Percentiles rank a stretch among this genome's conserved stretches.
Evolutionary conservation across 1,284 basidiomycete species (phyloP).

Genomic region (Schizophyllum amplum): DNA sequence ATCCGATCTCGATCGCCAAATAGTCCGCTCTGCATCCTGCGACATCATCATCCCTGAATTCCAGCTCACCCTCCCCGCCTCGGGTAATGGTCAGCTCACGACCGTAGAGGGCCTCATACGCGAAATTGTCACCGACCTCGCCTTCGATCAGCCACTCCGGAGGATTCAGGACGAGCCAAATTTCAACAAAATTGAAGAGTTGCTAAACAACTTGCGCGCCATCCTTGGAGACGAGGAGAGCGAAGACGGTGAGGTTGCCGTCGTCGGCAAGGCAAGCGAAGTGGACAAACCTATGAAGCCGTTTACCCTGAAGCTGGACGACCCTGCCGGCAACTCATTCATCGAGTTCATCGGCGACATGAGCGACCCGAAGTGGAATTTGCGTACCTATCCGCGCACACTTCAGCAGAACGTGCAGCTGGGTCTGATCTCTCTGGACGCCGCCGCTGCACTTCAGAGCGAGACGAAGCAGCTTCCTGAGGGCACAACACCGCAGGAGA

Average conservation of each 20-base stretch:
- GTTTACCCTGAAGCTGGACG: slow-evolving; percentile 86
- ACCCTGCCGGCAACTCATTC: slow-evolving; percentile 94
- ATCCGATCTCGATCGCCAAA: slow-evolving; percentile 84
- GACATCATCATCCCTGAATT: slow-evolving; percentile 84
- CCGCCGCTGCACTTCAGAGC: slow-evolving; percentile 20
- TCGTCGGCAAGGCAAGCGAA: slow-evolving; percentile 13
- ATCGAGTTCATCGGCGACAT: slow-evolving; percentile 77
- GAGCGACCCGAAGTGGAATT: slow-evolving; percentile 89
- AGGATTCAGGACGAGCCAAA: slow-evolving; percentile 75
- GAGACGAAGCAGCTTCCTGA: slow-evolving; percentile 26
- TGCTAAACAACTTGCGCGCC: slow-evolving; percentile 62
- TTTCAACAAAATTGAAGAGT: slow-evolving; percentile 71
- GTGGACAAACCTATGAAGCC: slow-evolving; percentile 45
- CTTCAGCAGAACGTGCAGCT: slow-evolving; percentile 79
- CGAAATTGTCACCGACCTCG: slow-evolving; percentile 80
- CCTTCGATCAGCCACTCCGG: slow-evolving; percentile 80
- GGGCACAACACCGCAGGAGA: slow-evolving; percentile 19
- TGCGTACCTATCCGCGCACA: slow-evolving; percentile 81
- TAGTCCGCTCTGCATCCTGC: slow-evolving; percentile 86
- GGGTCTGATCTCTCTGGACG: slow-evolving; percentile 58
- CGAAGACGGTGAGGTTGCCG: slow-evolving; percentile 35
- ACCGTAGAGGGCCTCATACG: slow-evolving; percentile 92
- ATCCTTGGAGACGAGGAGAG: slow-evolving; percentile 67
- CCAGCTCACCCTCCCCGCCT: slow-evolving; percentile 86
- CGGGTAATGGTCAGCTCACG: slow-evolving; percentile 85